Evolutionary conservation across 1,284 basidiomycete species (phyloP).

Genomic region (Tausonia pullulans): DNA sequence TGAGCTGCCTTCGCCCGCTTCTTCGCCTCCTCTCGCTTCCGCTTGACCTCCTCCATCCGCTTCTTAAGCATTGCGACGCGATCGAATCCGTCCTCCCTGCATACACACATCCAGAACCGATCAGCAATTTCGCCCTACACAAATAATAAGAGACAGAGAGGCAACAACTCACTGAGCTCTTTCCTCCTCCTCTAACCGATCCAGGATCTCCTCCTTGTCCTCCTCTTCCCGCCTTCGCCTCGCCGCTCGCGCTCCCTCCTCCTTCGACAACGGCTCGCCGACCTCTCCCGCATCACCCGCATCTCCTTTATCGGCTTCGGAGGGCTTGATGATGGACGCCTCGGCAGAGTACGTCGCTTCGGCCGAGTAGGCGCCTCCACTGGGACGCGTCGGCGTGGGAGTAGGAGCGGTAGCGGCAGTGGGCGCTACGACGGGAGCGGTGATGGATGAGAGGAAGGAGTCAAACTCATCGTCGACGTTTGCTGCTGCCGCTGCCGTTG

Average conservation of each 20-base stretch:
- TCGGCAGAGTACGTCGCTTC: slow-evolving; percentile 2
- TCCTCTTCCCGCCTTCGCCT: slow-evolving; percentile 1
- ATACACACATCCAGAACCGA: no score
- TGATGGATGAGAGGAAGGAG: slow-evolving; percentile 5
- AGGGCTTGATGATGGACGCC: not conserved
- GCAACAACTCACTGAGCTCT: not conserved
- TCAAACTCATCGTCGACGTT: slow-evolving; percentile 7
- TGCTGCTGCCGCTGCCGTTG: not conserved
- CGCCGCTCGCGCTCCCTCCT: slow-evolving; percentile 4
- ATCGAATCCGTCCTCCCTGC: slow-evolving; percentile 5
- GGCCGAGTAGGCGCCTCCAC: not conserved
- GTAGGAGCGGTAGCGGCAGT: not conserved
- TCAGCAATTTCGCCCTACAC: not conserved
- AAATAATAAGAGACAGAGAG: not conserved
- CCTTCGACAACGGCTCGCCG: not conserved
- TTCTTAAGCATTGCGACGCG: slow-evolving; percentile 5
- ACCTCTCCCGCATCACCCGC: not conserved
- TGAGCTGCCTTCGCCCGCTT: no score
- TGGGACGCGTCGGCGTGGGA: not conserved
- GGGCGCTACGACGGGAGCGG: not conserved
- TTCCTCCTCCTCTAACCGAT: not conserved
- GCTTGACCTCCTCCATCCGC: not conserved
- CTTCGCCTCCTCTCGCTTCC: not conserved
- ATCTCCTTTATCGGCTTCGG: not conserved
- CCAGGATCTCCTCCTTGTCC: slow-evolving; percentile 11